These are phyloP conservation scores for Furcasterigmium furcatum DNA, from an alignment of 2,329 filamentous ascomycete species.

Conservation along the genomic window DNA sequence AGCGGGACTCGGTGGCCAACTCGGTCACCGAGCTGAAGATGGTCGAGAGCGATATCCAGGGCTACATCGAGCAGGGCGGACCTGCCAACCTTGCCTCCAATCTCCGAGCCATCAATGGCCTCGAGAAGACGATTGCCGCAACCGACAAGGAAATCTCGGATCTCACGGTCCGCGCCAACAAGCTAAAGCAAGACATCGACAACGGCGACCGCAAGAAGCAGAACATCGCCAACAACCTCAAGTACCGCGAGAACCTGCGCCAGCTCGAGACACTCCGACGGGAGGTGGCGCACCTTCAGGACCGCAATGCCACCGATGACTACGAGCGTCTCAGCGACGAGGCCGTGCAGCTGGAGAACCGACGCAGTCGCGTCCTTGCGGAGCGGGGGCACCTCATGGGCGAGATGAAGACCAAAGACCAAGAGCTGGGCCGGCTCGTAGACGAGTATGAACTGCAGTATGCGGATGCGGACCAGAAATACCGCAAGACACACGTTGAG, in stretches of 20 bases:
- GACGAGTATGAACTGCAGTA: constrained; percentile 84
- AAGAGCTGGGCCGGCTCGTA: constrained; percentile 69
- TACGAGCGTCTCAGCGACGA: constrained; percentile 71
- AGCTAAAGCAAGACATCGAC: constrained; percentile 71
- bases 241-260: constrained; percentile 73
- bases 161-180: constrained; percentile 70
- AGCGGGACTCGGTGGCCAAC: constrained; percentile 67
- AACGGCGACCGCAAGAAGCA: constrained; percentile 81
- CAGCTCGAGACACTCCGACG: constrained; percentile 62
- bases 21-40: constrained; percentile 75
- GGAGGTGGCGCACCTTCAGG: constrained; percentile 73
- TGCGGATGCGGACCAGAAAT: constrained; percentile 74
- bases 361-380: constrained; percentile 67
- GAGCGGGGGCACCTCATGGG: constrained; percentile 74
- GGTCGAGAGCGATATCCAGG: constrained; percentile 73
- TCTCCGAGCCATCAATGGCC: constrained; percentile 62
- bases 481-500: constrained; percentile 83
- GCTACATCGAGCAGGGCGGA: constrained; percentile 75
- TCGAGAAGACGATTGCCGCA: constrained; percentile 63
- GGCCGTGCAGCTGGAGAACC: constrained; percentile 62
- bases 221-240: constrained; percentile 85
- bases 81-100: constrained; percentile 67
- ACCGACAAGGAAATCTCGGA: constrained; percentile 66
- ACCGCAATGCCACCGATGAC: constrained; percentile 79
- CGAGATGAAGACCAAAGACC: constrained; percentile 79